A percentile compares a stretch with the other conserved stretches of the same genome.
phyloP scores from a whole-genome alignment of 2,329 filamentous ascomycete genomes.

The Ophidiomyces ophidiicola region DNA sequence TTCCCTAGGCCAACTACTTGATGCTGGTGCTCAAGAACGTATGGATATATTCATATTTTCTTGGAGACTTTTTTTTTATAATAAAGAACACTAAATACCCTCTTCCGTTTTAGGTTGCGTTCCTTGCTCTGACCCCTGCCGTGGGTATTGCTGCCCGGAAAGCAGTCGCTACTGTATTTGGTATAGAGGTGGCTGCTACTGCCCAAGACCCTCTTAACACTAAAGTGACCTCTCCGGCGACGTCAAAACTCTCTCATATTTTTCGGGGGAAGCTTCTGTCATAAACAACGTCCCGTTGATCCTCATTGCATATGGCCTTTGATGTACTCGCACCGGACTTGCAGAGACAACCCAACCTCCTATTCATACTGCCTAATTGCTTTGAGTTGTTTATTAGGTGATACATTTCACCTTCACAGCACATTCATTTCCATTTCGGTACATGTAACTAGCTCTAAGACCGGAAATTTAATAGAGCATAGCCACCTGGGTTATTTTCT shows the following conservation, averaged over 20 bases:
- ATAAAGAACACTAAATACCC: neutral
- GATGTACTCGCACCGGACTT: no score
- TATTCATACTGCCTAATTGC: no score
- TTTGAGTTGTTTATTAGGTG: no score
- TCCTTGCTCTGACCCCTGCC: neutral
- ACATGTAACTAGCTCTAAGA: conserved; percentile 3
- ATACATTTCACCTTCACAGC: neutral
- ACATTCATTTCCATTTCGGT: conserved; percentile 7
- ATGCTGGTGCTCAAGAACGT: neutral
- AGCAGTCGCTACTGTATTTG: neutral
- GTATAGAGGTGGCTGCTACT: conserved; percentile 3
- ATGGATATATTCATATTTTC: neutral
- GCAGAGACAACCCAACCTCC: no score
- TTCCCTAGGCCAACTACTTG: neutral
- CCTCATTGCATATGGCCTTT: no score
- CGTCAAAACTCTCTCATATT: neutral
- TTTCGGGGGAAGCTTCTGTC: neutral
- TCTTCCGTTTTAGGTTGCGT: neutral
- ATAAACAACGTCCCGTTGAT: neutral
- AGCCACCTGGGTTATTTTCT: conserved; percentile 11
- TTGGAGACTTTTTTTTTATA: no score
- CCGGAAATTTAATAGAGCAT: no score
- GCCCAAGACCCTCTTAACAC: conserved; percentile 3
- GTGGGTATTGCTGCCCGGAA: conserved; percentile 5
- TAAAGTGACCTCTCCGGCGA: neutral